Conservation (phyloP, 306 rosid genomes). For the Pyrus bretschneideri region DNA sequence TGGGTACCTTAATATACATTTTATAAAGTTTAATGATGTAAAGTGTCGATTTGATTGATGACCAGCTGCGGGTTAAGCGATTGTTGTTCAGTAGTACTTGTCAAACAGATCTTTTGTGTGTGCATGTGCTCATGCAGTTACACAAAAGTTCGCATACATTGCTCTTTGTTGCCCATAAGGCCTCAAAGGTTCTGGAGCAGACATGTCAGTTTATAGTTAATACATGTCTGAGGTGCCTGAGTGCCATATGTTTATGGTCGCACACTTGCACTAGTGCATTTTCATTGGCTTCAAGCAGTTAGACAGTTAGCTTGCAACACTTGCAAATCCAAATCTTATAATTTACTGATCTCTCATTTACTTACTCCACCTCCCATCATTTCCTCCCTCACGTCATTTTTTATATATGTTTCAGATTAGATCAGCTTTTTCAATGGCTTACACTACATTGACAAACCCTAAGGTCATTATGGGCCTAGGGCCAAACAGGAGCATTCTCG, state of each 20-base stretch:
- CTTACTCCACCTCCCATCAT: neutral
- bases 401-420: slow-evolving; percentile 44
- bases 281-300: neutral
- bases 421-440: slow-evolving; percentile 91
- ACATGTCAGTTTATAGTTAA: neutral
- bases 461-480: slow-evolving; percentile 58
- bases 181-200: neutral
- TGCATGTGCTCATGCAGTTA: neutral
- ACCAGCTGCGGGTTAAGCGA: neutral
- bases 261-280: neutral
- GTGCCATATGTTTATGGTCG: neutral
- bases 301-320: neutral
- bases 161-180: neutral
- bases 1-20: neutral
- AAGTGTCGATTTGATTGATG: neutral
- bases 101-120: neutral
- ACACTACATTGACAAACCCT: slow-evolving; percentile 62
- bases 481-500: slow-evolving; percentile 76
- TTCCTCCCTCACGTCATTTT: neutral
- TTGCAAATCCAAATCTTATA: neutral
- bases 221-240: neutral
- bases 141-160: neutral
- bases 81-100: neutral
- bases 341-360: neutral
- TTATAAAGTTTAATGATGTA: neutral